A percentile compares a stretch with the other conserved stretches of the same genome.
These are phyloP conservation scores for Penicillium sp. DNA, from an alignment of 2,329 filamentous ascomycete genomes.

Conservation along the genomic window DNA sequence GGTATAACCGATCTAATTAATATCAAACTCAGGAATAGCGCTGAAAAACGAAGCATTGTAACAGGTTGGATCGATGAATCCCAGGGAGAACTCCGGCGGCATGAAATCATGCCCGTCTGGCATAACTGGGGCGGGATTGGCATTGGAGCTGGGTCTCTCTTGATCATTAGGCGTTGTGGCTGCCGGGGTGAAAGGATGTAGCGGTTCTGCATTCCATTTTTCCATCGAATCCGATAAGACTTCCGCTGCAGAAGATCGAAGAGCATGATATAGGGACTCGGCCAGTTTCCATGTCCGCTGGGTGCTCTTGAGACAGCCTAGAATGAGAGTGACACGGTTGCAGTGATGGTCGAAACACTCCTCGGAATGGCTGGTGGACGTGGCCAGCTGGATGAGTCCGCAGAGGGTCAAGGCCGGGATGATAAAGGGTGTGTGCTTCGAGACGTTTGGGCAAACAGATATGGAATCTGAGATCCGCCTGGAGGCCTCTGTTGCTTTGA, in stretches of 20 bases:
- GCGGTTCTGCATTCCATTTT: conserved; percentile 27
- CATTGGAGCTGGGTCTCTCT: conserved; percentile 14
- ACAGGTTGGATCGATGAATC: conserved; percentile 33
- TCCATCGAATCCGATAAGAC: conserved; percentile 29
- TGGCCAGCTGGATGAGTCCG: conserved; percentile 37
- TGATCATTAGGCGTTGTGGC: conserved; percentile 18
- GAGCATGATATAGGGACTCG: conserved; percentile 26
- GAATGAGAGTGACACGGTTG: conserved; percentile 36
- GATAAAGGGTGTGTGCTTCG: conserved; percentile 33
- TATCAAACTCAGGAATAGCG: conserved; percentile 27
- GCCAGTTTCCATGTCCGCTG: conserved; percentile 32
- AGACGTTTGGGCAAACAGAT: conserved; percentile 32
- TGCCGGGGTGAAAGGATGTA: conserved; percentile 22
- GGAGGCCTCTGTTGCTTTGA: conserved; percentile 38
- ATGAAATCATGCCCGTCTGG: conserved; percentile 26
- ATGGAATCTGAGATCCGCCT: conserved; percentile 33
- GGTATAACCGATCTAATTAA: conserved; percentile 13
- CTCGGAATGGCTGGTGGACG: conserved; percentile 31
- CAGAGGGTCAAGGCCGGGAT: conserved; percentile 30
- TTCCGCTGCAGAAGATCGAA: conserved; percentile 30
- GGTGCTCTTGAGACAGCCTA: conserved; percentile 34
- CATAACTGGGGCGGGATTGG: conserved; percentile 13
- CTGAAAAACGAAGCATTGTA: conserved; percentile 31
- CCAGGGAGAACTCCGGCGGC: conserved; percentile 25
- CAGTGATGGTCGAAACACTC: conserved; percentile 41